These are phyloP conservation scores for Mycosphaerelloides madeirae DNA, from an alignment of 2,329 filamentous ascomycete genomes.

Conservation along the genomic window DNA sequence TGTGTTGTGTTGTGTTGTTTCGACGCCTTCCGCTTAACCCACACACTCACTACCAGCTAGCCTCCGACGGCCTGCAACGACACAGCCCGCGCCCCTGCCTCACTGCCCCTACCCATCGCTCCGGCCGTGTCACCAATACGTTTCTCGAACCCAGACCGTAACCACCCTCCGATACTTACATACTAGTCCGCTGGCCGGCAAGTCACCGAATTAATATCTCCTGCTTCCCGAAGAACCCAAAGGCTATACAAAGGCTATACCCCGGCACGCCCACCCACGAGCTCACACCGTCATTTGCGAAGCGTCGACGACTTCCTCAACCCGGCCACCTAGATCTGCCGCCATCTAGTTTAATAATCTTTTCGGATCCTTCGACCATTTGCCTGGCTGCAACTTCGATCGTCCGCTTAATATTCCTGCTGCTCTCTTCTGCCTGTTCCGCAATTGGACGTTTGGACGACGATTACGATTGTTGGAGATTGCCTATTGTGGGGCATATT, in stretches of 20 bases:
- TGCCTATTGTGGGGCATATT: conserved; percentile 24
- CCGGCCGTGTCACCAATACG: too few relatives aligned
- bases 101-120: too few relatives aligned
- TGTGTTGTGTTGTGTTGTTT: too few relatives aligned
- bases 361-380: conserved; percentile 22
- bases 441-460: conserved; percentile 7
- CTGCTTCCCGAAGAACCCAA: conserved; percentile 24
- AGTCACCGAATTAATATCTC: conserved; percentile 26
- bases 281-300: conserved; percentile 26
- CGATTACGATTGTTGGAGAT: conserved; percentile 1
- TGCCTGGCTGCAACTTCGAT: conserved; percentile 30
- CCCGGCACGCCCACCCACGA: conserved; percentile 18
- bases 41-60: too few relatives aligned
- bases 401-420: conserved; percentile 25
- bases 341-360: conserved; percentile 14
- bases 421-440: conserved; percentile 12
- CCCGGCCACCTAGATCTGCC: conserved; percentile 9
- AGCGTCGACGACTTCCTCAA: conserved; percentile 18
- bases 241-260: conserved; percentile 4
- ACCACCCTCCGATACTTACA: too few relatives aligned
- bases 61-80: too few relatives aligned
- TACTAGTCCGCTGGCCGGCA: conserved; percentile 33
- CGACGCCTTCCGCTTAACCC: too few relatives aligned
- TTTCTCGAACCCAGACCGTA: too few relatives aligned
- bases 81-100: too few relatives aligned